These are phyloP conservation scores for Corniculantispora saksenae DNA, from an alignment of 2,329 filamentous ascomycete species.

Conservation along the genomic window DNA sequence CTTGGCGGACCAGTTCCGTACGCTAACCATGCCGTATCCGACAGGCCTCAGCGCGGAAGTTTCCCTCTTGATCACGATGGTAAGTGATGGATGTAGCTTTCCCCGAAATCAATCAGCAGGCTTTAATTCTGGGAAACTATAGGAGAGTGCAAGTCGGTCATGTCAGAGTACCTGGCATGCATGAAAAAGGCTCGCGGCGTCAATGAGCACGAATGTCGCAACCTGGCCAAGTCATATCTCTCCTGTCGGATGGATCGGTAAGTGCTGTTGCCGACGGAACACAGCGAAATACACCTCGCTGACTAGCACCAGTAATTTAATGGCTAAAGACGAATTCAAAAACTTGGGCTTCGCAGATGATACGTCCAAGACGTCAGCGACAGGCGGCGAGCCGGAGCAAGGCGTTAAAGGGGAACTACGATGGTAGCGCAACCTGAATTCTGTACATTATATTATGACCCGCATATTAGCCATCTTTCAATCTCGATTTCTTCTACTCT, in stretches of 20 bases:
- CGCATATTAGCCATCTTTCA: background rate
- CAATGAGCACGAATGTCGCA: conserved; percentile 83
- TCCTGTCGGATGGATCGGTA: conserved; percentile 93
- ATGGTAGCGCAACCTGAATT: conserved; percentile 30
- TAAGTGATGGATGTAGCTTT: conserved; percentile 26
- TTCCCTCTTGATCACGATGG: conserved; percentile 96
- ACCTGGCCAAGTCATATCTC: conserved; percentile 85
- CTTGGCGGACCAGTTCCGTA: background rate
- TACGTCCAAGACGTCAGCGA: conserved; percentile 23
- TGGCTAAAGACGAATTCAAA: conserved; percentile 93
- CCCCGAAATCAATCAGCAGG: background rate
- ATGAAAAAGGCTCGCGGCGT: conserved; percentile 81
- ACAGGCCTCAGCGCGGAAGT: conserved; percentile 83
- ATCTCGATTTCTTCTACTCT: no score
- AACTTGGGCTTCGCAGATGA: conserved; percentile 74
- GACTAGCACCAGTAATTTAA: conserved; percentile 71
- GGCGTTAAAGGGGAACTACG: conserved; percentile 39
- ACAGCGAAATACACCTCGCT: background rate
- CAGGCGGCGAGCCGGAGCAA: conserved; percentile 32
- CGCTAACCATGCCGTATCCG: background rate
- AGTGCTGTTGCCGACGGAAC: no score
- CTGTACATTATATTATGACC: background rate
- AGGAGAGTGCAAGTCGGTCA: conserved; percentile 93
- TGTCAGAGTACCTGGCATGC: conserved; percentile 82
- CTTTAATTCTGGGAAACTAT: background rate